A percentile compares a stretch with the other conserved stretches of the same genome.
Evolutionary conservation across 169 alveolate genomes (phyloP).

Genomic region (Cryptosporidium felis): DNA sequence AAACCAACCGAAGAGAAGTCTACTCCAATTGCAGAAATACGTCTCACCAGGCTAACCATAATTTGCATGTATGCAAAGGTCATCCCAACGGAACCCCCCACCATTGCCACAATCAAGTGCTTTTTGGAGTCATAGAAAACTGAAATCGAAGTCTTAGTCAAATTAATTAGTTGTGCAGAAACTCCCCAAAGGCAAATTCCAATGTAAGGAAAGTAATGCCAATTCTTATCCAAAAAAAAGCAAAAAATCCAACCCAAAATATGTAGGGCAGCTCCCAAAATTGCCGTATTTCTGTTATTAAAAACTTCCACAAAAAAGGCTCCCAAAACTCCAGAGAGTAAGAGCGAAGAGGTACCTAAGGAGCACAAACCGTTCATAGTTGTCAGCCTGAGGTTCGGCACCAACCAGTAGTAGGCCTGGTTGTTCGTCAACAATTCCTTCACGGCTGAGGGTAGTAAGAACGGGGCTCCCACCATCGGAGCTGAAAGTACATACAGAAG

Average conservation of each 20-base stretch:
- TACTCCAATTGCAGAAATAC: neutral
- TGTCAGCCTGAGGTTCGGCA: neutral
- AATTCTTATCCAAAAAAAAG: conserved; percentile 30
- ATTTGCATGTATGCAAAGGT: conserved; percentile 59
- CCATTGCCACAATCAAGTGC: conserved; percentile 47
- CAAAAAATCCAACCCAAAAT: conserved; percentile 66
- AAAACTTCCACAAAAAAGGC: conserved; percentile 1
- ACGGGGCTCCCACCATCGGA: conserved; percentile 64
- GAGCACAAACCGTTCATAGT: conserved; percentile 51
- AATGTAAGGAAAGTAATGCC: conserved; percentile 21
- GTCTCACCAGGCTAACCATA: conserved; percentile 11
- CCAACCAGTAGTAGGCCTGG: conserved; percentile 49
- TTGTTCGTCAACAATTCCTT: conserved; percentile 16
- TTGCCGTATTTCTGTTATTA: conserved; percentile 52
- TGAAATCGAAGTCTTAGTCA: conserved; percentile 51
- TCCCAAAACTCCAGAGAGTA: conserved; percentile 58
- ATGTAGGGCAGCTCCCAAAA: conserved; percentile 6
- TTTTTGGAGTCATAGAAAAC: conserved; percentile 50
- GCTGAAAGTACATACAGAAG: conserved; percentile 42
- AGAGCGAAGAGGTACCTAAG: conserved; percentile 44
- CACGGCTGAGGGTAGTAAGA: conserved; percentile 36
- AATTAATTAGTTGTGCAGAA: conserved; percentile 32
- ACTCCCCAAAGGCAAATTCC: conserved; percentile 67
- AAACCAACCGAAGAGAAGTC: neutral
- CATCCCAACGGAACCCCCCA: conserved; percentile 66